Base-by-base conservation (phyloP, 176 grass and related monocot species). In the Cenchrus purpureus region DNA sequence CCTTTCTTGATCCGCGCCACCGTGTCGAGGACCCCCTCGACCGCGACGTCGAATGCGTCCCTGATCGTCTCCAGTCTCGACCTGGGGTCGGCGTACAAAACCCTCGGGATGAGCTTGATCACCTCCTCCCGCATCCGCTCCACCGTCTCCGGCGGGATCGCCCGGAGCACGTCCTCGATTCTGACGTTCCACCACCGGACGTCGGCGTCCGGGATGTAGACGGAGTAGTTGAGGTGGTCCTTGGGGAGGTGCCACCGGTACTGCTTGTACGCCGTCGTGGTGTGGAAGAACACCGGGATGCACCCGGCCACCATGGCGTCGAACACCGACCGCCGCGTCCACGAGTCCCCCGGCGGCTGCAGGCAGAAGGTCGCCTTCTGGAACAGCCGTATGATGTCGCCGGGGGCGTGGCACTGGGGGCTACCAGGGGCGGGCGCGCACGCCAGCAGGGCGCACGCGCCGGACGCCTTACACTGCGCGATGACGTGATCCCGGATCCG, bases 201-300 rank as follows among this genome's bases (percentile, higher is more conserved):
- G 85, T 80, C 77, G 0, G 45, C 79, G 74, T 91, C 85, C 5
- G 73, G 15, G 69, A 91, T 85, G 78, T 65, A 91, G 68, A 87
- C 89, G 31, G 89, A 91, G 73, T 82, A 91, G 32, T 2, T 82
- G 59, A 61, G 66, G 54, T 81, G 72, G 8, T 85, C 71, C 49
- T 29, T 12, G 5, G 90, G 86, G 10, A 91, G 76, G 34, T 91
- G 70, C 90, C 90, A 91, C 49, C 10, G 17, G 45, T 91, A 91
- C 83, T 89, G 82, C 59, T 72, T 28, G 56, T 91, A 91, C 82
- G 90, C 82, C 10, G 90, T 73, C 19, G 44, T 42, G 25, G 14
- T 13, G 76, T 91, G 62, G 68, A 91, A 91, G 85, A 91, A 91
- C 69, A 91, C 90, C 49, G 86, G 85, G 54, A 91, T 85, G 75